A percentile compares a stretch with the other conserved stretches of the same genome.
These are phyloP conservation scores for Tephrocybe sp. DNA, from an alignment of 768 basidiomycete species.

Conservation along the genomic window DNA sequence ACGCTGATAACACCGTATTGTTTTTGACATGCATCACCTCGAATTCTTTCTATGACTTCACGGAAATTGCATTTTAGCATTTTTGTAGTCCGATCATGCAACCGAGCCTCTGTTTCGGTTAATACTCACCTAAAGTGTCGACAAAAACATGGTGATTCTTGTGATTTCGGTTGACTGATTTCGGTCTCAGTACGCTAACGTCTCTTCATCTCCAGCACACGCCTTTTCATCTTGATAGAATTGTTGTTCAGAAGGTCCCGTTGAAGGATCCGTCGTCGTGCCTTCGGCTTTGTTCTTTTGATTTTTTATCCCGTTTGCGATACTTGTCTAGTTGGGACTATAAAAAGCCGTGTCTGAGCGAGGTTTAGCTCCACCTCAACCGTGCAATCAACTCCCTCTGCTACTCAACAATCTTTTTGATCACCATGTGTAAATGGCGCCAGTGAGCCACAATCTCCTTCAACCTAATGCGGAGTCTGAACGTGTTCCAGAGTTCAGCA, in stretches of 20 bases:
- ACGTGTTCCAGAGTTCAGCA: constrained; percentile 54
- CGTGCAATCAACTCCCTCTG: constrained; percentile 15
- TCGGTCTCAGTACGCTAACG: constrained; percentile 14
- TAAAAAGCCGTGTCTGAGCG: constrained; percentile 8
- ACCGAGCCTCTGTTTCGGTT: constrained; percentile 11
- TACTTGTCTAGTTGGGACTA: constrained; percentile 7
- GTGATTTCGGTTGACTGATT: constrained; percentile 12
- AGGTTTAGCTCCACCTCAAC: constrained; percentile 10
- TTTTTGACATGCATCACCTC: background rate
- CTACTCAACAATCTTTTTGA: constrained; percentile 15
- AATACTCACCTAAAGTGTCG: constrained; percentile 11
- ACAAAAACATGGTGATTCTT: constrained; percentile 4
- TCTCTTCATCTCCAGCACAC: constrained; percentile 13
- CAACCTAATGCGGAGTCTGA: constrained; percentile 10
- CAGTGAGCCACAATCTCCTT: constrained; percentile 42
- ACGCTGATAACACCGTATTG: background rate
- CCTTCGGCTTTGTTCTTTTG: constrained; percentile 13
- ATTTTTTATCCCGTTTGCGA: constrained; percentile 9
- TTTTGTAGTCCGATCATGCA: constrained; percentile 14
- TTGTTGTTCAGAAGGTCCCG: constrained; percentile 11
- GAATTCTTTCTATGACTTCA: constrained; percentile 5
- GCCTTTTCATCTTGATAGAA: constrained; percentile 18
- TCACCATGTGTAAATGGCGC: constrained; percentile 68
- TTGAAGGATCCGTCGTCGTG: constrained; percentile 12
- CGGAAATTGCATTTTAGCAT: constrained; percentile 18